A percentile compares a stretch with the other conserved stretches of the same genome.
Evolutionary conservation across 148 eudicot genomes (phyloP).

Genomic region (Vaccinium myrtillus): DNA sequence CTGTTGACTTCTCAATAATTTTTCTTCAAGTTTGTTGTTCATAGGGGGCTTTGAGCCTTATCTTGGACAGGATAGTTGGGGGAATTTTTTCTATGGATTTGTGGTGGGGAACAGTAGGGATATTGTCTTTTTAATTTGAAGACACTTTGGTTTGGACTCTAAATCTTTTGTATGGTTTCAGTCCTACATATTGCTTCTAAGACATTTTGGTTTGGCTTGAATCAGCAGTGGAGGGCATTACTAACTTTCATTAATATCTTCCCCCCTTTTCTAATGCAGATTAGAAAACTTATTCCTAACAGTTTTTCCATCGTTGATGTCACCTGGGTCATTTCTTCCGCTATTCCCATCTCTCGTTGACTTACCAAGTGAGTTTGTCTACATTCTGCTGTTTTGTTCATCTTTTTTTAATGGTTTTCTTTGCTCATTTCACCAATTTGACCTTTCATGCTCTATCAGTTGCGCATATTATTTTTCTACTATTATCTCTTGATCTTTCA

Average conservation of each 20-base stretch:
- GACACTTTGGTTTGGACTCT: too few relatives aligned
- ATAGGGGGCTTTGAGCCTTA: not conserved
- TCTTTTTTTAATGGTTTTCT: not conserved
- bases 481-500: constrained; percentile 11
- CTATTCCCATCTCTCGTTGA: constrained; percentile 76
- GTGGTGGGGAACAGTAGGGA: not conserved
- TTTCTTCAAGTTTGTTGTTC: not conserved
- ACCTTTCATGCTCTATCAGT: not conserved
- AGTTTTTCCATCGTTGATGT: constrained; percentile 72
- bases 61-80: not conserved
- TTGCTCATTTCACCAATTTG: not conserved
- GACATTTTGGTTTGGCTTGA: not conserved
- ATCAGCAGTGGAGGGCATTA: not conserved
- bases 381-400: not conserved
- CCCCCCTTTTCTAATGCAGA: constrained; percentile 39
- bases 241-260: not conserved
- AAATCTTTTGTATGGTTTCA: not conserved
- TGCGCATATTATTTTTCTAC: not conserved
- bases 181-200: not conserved
- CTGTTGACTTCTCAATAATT: not conserved
- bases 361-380: constrained; percentile 73
- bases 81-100: not conserved
- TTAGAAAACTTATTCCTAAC: constrained; percentile 61
- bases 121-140: not conserved
- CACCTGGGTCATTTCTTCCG: constrained; percentile 89